Evolutionary conservation across 768 basidiomycete species (phyloP).

Genomic region (Tricholoma saponaceum): DNA sequence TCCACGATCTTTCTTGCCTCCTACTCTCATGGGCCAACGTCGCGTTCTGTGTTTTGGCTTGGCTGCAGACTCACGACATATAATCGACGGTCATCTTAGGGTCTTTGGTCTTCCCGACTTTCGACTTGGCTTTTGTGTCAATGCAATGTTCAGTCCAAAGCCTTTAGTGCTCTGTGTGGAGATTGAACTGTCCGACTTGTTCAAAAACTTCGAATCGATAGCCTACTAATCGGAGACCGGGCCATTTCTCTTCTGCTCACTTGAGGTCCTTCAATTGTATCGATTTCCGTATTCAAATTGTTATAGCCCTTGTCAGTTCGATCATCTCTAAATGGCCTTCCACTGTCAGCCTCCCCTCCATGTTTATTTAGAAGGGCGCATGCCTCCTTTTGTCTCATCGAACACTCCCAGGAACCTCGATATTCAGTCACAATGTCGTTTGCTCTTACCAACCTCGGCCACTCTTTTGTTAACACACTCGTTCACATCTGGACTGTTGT

Average conservation of each 20-base stretch:
- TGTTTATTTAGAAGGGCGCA: background rate
- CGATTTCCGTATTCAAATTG: background rate
- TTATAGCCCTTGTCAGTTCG: background rate
- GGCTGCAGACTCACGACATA: too few relatives aligned
- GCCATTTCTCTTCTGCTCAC: background rate
- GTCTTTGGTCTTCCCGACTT: too few relatives aligned
- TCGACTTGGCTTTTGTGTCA: too few relatives aligned
- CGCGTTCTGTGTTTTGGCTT: too few relatives aligned
- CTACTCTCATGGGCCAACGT: too few relatives aligned
- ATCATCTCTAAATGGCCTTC: background rate
- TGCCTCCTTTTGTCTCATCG: background rate
- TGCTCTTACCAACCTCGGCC: background rate
- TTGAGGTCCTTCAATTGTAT: too few relatives aligned
- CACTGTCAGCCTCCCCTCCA: background rate
- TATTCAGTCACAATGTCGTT: background rate
- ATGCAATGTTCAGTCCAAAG: too few relatives aligned
- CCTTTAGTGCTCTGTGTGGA: too few relatives aligned
- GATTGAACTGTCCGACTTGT: background rate
- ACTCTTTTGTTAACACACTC: constrained; percentile 2
- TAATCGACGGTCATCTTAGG: too few relatives aligned
- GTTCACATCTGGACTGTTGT: constrained; percentile 1
- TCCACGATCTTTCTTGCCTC: too few relatives aligned
- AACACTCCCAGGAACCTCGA: background rate
- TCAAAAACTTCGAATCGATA: background rate
- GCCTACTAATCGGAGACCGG: background rate